phyloP scores from a whole-genome alignment of 177 flowering plant species.

The Vitis hybrid region DNA sequence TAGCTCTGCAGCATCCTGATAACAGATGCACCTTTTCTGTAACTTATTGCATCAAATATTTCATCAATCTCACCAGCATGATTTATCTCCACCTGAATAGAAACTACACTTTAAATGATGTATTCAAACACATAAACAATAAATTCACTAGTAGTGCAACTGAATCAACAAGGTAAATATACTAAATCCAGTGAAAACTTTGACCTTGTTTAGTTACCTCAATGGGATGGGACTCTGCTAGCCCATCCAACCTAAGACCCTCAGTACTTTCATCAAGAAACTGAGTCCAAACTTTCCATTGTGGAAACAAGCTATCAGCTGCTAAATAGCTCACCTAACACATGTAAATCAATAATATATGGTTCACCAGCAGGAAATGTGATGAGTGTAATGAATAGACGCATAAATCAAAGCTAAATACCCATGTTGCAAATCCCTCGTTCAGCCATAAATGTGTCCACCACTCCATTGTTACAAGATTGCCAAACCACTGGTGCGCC shows the following conservation, averaged over 20 bases:
- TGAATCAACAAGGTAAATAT: neutral
- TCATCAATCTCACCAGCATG: conserved; percentile 90
- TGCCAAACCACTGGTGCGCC: conserved; percentile 99
- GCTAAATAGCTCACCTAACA: conserved; percentile 90
- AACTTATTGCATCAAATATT: conserved; percentile 96
- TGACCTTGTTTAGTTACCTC: conserved; percentile 50
- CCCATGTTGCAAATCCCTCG: conserved; percentile 99
- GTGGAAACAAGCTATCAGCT: conserved; percentile 82
- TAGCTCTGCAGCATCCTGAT: conserved; percentile 93
- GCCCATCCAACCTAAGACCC: conserved; percentile 87
- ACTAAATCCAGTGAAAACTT: neutral
- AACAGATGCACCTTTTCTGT: conserved; percentile 89
- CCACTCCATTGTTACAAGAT: conserved; percentile 99
- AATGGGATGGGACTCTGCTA: conserved; percentile 92
- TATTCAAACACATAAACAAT: neutral
- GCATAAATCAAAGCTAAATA: conserved; percentile 28
- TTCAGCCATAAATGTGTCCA: conserved; percentile 99
- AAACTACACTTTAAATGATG: neutral
- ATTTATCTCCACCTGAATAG: conserved; percentile 81
- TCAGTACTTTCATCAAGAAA: conserved; percentile 77
- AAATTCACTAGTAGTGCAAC: neutral
- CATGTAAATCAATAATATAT: conserved; percentile 1
- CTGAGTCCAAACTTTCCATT: conserved; percentile 97
- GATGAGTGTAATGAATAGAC: neutral
- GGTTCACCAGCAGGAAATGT: neutral